Conservation (phyloP, 192 early-diverging fungal genomes). For the Phycomyces nitens region DNA sequence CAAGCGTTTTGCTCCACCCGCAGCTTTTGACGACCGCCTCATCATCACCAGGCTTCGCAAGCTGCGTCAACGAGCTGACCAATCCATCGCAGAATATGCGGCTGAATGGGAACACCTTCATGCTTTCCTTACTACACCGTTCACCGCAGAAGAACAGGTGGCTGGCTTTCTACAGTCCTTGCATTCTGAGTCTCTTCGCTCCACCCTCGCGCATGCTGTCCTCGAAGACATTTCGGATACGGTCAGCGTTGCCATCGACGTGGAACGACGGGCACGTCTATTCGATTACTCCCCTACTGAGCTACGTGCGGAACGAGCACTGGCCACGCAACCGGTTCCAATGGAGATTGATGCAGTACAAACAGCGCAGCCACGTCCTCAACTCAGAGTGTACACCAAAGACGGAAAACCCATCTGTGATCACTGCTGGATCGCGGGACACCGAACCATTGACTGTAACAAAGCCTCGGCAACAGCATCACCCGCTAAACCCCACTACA, state of each 20-base stretch:
- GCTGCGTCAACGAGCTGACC: neutral
- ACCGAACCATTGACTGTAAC: too few relatives aligned
- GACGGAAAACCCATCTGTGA: too few relatives aligned
- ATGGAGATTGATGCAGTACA: too few relatives aligned
- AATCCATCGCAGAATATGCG: neutral
- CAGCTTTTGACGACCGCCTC: neutral
- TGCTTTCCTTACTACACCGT: neutral
- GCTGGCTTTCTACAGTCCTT: neutral
- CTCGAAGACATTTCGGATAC: neutral
- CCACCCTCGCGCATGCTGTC: neutral
- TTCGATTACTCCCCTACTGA: neutral
- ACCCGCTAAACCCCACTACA: too few relatives aligned
- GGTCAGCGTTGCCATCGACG: neutral
- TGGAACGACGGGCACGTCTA: neutral
- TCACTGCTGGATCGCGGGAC: too few relatives aligned
- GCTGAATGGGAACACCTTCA: slow-evolving; percentile 7
- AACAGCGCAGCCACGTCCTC: too few relatives aligned
- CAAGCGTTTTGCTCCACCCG: neutral
- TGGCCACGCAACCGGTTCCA: too few relatives aligned
- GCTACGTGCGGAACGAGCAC: too few relatives aligned
- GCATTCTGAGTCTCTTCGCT: neutral
- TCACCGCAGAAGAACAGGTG: neutral
- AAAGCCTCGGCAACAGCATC: too few relatives aligned
- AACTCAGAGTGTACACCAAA: too few relatives aligned
- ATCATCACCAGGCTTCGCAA: neutral